phyloP scores from a whole-genome alignment of 2,329 filamentous ascomycete species.

The Lithohypha guttulata region DNA sequence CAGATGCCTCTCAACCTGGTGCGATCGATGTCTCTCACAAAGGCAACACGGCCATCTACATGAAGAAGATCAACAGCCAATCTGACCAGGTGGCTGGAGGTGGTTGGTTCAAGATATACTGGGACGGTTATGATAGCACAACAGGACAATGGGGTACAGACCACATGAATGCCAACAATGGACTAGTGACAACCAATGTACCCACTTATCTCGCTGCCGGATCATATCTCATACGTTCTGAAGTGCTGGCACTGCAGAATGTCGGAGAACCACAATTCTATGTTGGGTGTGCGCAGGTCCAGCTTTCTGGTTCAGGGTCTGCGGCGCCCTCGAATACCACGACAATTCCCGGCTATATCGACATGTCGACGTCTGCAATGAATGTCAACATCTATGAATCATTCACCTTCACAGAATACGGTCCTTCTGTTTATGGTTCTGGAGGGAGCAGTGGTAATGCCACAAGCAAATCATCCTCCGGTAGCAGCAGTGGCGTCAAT shows the following conservation, averaged over 20 bases:
- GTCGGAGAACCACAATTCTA: slow-evolving; percentile 54
- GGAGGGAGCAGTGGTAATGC: slow-evolving; percentile 12
- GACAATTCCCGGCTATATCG: slow-evolving; percentile 54
- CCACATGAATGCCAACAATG: slow-evolving; percentile 53
- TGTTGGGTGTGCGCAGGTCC: slow-evolving; percentile 60
- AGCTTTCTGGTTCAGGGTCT: slow-evolving; percentile 40
- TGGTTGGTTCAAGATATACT: slow-evolving; percentile 72
- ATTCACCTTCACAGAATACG: slow-evolving; percentile 49
- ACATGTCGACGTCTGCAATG: slow-evolving; percentile 44
- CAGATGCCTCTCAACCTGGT: slow-evolving; percentile 44
- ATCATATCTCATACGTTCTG: slow-evolving; percentile 61
- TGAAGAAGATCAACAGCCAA: slow-evolving; percentile 57
- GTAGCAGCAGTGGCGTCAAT: too few relatives aligned
- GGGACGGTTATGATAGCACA: slow-evolving; percentile 52
- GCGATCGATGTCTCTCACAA: slow-evolving; percentile 51
- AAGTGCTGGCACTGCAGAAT: slow-evolving; percentile 26
- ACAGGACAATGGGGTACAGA: slow-evolving; percentile 56
- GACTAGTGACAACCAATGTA: slow-evolving; percentile 51
- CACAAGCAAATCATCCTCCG: neutral
- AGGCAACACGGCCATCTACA: slow-evolving; percentile 62
- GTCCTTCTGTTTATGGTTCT: slow-evolving; percentile 45
- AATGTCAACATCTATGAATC: slow-evolving; percentile 55
- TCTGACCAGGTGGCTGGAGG: slow-evolving; percentile 44
- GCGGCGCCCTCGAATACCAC: slow-evolving; percentile 43
- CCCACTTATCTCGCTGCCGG: slow-evolving; percentile 52